Percentiles rank a stretch among this genome's conserved stretches.
Conservation (phyloP, 1,139 yeast species). For the Sugiyamaella xylanicola region DNA sequence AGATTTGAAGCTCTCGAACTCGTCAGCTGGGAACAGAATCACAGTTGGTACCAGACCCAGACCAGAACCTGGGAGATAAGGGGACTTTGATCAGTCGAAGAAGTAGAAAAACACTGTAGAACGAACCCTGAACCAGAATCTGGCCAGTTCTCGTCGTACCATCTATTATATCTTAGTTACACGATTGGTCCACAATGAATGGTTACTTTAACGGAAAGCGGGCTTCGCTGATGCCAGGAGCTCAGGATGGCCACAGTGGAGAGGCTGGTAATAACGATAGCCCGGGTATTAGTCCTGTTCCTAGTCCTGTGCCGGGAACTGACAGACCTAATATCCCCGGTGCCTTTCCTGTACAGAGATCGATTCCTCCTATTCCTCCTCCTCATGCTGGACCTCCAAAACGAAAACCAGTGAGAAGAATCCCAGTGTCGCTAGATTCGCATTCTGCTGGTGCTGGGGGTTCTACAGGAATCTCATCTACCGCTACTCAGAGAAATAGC, state of each 20-base stretch:
- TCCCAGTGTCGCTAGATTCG: slow-evolving; percentile 23
- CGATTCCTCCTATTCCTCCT: slow-evolving; percentile 19
- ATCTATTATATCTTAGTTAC: no score
- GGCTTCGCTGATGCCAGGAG: slow-evolving; percentile 11
- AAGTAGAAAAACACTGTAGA: no score
- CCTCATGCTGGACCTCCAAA: slow-evolving; percentile 26
- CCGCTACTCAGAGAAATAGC: slow-evolving; percentile 15
- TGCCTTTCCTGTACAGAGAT: background rate
- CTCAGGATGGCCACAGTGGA: background rate
- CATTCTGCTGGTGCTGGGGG: background rate
- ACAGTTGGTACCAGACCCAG: no score
- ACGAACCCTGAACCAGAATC: no score
- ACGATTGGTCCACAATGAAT: slow-evolving; percentile 12
- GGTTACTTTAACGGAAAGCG: slow-evolving; percentile 30
- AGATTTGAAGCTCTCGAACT: no score
- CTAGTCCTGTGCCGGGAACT: background rate
- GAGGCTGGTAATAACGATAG: background rate
- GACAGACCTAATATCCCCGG: background rate
- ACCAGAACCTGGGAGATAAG: no score
- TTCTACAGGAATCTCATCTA: background rate
- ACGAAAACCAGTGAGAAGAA: slow-evolving; percentile 28
- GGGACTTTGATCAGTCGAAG: no score
- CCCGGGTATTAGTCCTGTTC: slow-evolving; percentile 2
- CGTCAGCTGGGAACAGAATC: no score
- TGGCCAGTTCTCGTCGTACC: background rate